Evolutionary conservation across 805 yeast genomes (phyloP).

Genomic region (Kuraishia floccosa): DNA sequence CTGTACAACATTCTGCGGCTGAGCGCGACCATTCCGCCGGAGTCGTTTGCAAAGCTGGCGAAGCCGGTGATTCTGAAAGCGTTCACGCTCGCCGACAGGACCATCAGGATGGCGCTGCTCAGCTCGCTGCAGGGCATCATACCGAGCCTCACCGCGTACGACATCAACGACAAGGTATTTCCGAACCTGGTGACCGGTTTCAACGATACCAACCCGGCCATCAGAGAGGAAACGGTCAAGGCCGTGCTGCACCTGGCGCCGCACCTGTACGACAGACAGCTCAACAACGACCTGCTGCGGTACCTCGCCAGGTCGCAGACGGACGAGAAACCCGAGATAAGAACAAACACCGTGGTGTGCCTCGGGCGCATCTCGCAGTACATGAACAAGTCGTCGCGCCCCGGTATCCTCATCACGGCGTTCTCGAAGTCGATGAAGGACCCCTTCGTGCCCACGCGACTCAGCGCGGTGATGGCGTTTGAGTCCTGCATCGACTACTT

Average conservation of each 20-base stretch:
- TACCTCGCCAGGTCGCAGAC: slow-evolving; percentile 72
- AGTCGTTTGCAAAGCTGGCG: slow-evolving; percentile 26
- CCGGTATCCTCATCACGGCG: slow-evolving; percentile 79
- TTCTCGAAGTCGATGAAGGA: slow-evolving; percentile 77
- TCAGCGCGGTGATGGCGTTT: slow-evolving; percentile 70
- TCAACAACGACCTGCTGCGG: slow-evolving; percentile 78
- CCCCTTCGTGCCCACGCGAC: slow-evolving; percentile 60
- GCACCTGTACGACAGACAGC: slow-evolving; percentile 62
- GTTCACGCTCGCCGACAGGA: slow-evolving; percentile 62
- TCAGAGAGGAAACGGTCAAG: slow-evolving; percentile 71
- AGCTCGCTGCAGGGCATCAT: slow-evolving; percentile 48
- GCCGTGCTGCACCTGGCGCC: slow-evolving; percentile 46
- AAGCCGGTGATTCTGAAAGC: slow-evolving; percentile 57
- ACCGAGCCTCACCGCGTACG: slow-evolving; percentile 37
- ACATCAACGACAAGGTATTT: slow-evolving; percentile 61
- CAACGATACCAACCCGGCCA: slow-evolving; percentile 70
- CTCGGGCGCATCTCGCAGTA: slow-evolving; percentile 53
- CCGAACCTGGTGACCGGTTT: slow-evolving; percentile 68
- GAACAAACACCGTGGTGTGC: slow-evolving; percentile 67
- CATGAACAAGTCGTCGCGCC: slow-evolving; percentile 43
- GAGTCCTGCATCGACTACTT: slow-evolving; percentile 53
- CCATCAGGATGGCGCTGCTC: slow-evolving; percentile 63
- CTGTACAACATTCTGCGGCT: slow-evolving; percentile 29
- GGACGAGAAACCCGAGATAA: slow-evolving; percentile 64
- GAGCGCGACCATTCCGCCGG: slow-evolving; percentile 16